These are phyloP conservation scores for Pulveroboletus sp. DNA, from an alignment of 768 basidiomycete species.

Conservation along the genomic window DNA sequence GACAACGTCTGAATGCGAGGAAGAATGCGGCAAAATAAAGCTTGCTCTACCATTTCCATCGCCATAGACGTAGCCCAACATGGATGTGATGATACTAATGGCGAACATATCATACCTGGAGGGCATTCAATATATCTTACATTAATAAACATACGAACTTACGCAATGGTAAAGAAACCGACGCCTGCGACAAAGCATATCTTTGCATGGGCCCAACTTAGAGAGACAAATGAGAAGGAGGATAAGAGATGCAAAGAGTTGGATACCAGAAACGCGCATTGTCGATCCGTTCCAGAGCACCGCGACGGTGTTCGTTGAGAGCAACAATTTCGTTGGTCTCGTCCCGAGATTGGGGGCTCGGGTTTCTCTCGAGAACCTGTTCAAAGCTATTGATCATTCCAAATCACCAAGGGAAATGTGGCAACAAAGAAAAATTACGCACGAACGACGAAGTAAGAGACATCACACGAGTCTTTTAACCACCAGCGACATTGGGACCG, in stretches of 20 bases:
- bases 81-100: slow-evolving; percentile 78
- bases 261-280: slow-evolving; percentile 79
- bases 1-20: neutral
- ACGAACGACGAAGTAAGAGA: neutral
- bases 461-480: slow-evolving; percentile 14
- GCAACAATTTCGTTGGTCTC: slow-evolving; percentile 8
- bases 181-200: slow-evolving; percentile 66
- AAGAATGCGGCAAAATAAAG: neutral
- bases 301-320: slow-evolving; percentile 69
- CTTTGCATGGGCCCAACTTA: slow-evolving; percentile 81
- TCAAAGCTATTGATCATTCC: slow-evolving; percentile 12
- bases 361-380: neutral
- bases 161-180: slow-evolving; percentile 89
- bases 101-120: slow-evolving; percentile 76
- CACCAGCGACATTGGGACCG: slow-evolving; percentile 1
- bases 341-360: neutral
- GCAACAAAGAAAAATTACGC: neutral
- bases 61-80: slow-evolving; percentile 82
- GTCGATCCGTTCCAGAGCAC: slow-evolving; percentile 81
- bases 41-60: slow-evolving; percentile 23
- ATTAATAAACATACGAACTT: slow-evolving; percentile 22
- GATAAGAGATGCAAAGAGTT: neutral
- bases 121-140: neutral
- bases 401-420: slow-evolving; percentile 1
- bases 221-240: neutral